Evolutionary conservation across 371 early-diverging fungal genomes (phyloP).

Genomic region (Mortierella sp.): DNA sequence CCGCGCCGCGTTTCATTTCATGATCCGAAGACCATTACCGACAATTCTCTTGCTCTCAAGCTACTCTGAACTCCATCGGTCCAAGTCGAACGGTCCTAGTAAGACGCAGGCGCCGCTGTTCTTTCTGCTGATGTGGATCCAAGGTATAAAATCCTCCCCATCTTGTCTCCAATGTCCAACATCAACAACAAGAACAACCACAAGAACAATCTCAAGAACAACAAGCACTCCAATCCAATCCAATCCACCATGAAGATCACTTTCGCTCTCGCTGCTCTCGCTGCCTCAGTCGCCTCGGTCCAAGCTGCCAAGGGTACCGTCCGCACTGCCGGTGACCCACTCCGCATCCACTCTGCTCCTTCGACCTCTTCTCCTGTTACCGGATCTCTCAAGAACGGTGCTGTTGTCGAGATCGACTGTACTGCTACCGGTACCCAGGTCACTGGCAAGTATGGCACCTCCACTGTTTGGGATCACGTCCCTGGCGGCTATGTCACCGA

Average conservation of each 20-base stretch:
- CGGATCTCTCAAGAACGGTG: constrained; percentile 12
- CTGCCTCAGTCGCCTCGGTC: constrained; percentile 9
- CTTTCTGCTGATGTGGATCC: too few species aligned
- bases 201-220: not conserved
- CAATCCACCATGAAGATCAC: constrained; percentile 12
- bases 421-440: constrained; percentile 12
- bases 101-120: too few species aligned
- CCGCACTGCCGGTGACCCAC: constrained; percentile 10
- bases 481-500: constrained; percentile 24
- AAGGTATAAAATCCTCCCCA: not conserved
- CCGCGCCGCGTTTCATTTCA: too few species aligned
- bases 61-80: too few species aligned
- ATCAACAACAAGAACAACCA: not conserved
- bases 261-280: constrained; percentile 7
- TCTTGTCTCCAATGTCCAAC: too few species aligned
- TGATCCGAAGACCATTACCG: too few species aligned
- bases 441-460: constrained; percentile 22
- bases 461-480: constrained; percentile 21
- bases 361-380: constrained; percentile 3
- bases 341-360: constrained; percentile 9
- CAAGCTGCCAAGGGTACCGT: constrained; percentile 13
- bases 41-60: too few species aligned
- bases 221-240: not conserved
- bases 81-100: too few species aligned
- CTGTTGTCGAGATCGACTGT: constrained; percentile 11